Conservation (phyloP, 2,329 filamentous ascomycete species). For the Hypoxylon sp. region DNA sequence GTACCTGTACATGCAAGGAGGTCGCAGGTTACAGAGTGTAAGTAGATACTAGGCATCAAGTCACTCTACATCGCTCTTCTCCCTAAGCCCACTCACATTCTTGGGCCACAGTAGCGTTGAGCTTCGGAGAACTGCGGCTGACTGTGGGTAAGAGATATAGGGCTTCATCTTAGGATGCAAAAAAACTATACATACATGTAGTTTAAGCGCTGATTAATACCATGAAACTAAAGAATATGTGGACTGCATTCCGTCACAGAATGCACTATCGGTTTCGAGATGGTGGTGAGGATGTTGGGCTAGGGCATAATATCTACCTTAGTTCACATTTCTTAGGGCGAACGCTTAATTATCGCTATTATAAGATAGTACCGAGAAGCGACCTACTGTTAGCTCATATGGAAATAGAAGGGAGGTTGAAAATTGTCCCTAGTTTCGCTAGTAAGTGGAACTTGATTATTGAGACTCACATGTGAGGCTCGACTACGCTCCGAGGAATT, state of each 20-base stretch:
- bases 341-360: background rate
- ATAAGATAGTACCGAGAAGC: background rate
- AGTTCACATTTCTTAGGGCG: background rate
- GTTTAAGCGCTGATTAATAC: background rate
- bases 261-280: background rate
- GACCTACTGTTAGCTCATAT: background rate
- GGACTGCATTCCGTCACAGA: background rate
- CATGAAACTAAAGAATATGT: background rate
- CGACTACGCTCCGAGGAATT: background rate
- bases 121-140: background rate
- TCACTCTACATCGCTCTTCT: slow-evolving; percentile 20
- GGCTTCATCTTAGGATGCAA: background rate
- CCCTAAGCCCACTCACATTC: background rate
- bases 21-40: background rate
- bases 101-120: background rate
- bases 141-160: background rate
- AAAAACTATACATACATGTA: background rate
- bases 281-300: background rate
- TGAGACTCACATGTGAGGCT: background rate
- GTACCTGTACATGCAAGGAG: slow-evolving; percentile 4
- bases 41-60: slow-evolving; percentile 1
- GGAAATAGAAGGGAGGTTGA: too few relatives aligned
- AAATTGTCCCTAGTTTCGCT: background rate
- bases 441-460: background rate
- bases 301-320: background rate